These are phyloP conservation scores for Flammula alnicola DNA, from an alignment of 1,284 basidiomycete genomes.

Conservation along the genomic window DNA sequence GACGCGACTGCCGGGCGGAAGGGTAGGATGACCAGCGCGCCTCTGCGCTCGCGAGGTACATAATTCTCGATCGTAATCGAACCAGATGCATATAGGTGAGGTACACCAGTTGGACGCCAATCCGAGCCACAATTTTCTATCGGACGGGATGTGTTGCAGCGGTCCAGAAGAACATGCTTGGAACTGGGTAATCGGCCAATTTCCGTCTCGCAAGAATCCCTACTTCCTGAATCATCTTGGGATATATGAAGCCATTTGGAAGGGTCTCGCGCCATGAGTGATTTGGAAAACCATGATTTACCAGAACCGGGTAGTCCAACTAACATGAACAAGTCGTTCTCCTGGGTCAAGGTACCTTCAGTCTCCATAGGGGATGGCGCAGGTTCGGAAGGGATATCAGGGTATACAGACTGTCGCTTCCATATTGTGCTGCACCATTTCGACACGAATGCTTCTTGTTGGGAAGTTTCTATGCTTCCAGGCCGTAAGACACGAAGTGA, in stretches of 20 bases:
- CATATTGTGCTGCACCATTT: constrained; percentile 63
- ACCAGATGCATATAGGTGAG: constrained; percentile 55
- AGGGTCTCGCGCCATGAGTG: constrained; percentile 49
- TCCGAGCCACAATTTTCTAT: constrained; percentile 53
- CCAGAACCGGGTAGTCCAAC: constrained; percentile 66
- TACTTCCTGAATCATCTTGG: constrained; percentile 60
- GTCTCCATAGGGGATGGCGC: constrained; percentile 48
- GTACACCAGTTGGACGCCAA: constrained; percentile 52
- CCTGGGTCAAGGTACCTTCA: constrained; percentile 41
- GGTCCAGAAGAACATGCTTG: constrained; percentile 51
- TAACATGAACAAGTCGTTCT: constrained; percentile 51
- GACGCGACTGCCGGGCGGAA: constrained; percentile 59
- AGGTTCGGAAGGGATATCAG: constrained; percentile 52
- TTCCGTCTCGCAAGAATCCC: constrained; percentile 52
- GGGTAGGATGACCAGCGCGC: constrained; percentile 59
- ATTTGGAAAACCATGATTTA: constrained; percentile 58
- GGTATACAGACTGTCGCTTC: constrained; percentile 57
- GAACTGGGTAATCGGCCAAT: constrained; percentile 42
- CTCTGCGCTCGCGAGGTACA: constrained; percentile 59
- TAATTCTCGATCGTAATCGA: constrained; percentile 55
- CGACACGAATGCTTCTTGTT: constrained; percentile 59
- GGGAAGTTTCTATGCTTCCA: constrained; percentile 57
- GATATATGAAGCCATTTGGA: constrained; percentile 49
- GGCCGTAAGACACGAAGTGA: constrained; percentile 53
- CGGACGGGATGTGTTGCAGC: constrained; percentile 56